Evolutionary conservation across 352 stramenopile genomes (phyloP).

Genomic region (Pythium apleroticum): DNA sequence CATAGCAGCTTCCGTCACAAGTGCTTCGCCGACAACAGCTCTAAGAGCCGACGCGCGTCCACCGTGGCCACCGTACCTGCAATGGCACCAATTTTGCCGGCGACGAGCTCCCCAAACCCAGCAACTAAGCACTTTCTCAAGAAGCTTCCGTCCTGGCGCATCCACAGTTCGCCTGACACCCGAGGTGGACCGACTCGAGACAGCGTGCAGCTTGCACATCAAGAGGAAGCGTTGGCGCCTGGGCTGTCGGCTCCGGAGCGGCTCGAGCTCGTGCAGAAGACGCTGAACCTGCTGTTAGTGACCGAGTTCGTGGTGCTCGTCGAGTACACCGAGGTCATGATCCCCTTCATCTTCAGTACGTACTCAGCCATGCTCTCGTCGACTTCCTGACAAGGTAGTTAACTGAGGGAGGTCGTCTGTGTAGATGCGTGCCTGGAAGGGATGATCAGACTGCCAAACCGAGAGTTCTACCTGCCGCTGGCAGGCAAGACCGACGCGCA

Average conservation of each 20-base stretch:
- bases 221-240: background rate
- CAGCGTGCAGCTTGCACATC: background rate
- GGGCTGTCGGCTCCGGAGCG: conserved; percentile 2
- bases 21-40: background rate
- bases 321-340: conserved; percentile 39
- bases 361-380: background rate
- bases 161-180: background rate
- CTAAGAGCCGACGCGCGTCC: background rate
- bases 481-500: conserved; percentile 10
- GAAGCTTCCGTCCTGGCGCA: background rate
- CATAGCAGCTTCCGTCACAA: background rate
- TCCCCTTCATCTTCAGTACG: conserved; percentile 38
- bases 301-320: conserved; percentile 36
- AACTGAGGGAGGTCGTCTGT: no score
- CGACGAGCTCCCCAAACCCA: no score
- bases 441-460: conserved; percentile 15
- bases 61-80: background rate
- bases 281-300: conserved; percentile 28
- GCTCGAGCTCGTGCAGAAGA: conserved; percentile 14
- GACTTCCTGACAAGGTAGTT: background rate
- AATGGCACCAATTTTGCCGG: background rate
- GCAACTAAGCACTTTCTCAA: no score
- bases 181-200: background rate
- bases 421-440: conserved; percentile 7
- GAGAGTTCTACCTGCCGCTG: conserved; percentile 3